A percentile compares a stretch with the other conserved stretches of the same genome.
Conservation (phyloP, 2,329 filamentous ascomycete genomes). For the Dactylonectria estremocensis region DNA sequence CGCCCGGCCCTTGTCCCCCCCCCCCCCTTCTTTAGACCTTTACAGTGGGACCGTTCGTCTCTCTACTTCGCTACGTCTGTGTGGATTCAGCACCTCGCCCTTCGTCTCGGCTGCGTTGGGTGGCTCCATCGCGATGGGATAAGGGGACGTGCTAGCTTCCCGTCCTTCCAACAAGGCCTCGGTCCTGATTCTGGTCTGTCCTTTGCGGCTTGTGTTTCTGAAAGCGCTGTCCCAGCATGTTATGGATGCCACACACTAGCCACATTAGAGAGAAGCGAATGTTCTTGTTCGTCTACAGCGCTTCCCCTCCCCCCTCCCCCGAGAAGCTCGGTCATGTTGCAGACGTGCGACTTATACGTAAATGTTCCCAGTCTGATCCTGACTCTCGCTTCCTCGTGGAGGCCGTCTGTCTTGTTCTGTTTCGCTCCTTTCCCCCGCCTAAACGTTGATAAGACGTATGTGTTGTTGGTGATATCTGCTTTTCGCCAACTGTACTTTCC, state of each 20-base stretch:
- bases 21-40: neutral
- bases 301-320: constrained; percentile 3
- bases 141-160: constrained; percentile 12
- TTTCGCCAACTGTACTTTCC: neutral
- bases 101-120: neutral
- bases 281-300: neutral
- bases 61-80: neutral
- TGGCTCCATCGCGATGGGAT: neutral
- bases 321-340: constrained; percentile 2
- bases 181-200: constrained; percentile 5
- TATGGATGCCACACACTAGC: constrained; percentile 16
- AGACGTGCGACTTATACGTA: constrained; percentile 8
- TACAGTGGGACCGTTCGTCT: neutral
- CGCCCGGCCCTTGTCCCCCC: neutral
- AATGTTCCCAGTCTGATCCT: constrained; percentile 19
- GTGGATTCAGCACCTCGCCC: neutral
- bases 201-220: constrained; percentile 8
- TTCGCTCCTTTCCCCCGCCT: constrained; percentile 5
- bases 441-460: neutral
- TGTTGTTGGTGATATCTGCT: neutral
- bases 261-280: constrained; percentile 8
- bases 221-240: constrained; percentile 23
- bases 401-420: constrained; percentile 7
- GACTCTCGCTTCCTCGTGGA: neutral
- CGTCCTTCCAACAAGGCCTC: neutral